phyloP scores from a whole-genome alignment of 2,329 filamentous ascomycete genomes.

The Coniochaeta prunicola region DNA sequence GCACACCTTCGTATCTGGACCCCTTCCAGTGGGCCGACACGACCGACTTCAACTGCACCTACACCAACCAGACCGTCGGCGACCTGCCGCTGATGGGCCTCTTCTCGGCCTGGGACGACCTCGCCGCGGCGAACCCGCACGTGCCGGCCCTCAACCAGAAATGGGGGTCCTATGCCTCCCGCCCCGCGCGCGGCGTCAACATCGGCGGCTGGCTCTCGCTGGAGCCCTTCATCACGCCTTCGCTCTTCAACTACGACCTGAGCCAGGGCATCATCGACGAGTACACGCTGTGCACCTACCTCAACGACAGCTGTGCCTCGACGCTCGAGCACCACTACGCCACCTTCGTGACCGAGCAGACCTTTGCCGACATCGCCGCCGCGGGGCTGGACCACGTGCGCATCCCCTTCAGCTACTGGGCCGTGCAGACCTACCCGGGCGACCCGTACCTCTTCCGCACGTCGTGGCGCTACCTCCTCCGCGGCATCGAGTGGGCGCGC shows the following conservation, averaged over 20 bases:
- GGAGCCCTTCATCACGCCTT: constrained; percentile 93
- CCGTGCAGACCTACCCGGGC: constrained; percentile 72
- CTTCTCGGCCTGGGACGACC: constrained; percentile 80
- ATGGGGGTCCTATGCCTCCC: constrained; percentile 71
- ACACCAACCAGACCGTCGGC: constrained; percentile 77
- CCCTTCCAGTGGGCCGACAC: constrained; percentile 91
- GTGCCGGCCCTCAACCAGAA: constrained; percentile 69
- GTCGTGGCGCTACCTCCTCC: constrained; percentile 87
- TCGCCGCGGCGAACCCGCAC: constrained; percentile 65
- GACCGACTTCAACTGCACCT: constrained; percentile 87
- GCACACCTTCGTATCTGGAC: constrained; percentile 71
- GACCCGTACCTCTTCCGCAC: constrained; percentile 85
- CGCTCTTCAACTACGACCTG: constrained; percentile 67
- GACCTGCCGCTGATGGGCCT: constrained; percentile 88
- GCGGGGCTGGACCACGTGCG: constrained; percentile 96
- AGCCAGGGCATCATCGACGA: constrained; percentile 72
- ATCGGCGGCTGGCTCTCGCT: constrained; percentile 89
- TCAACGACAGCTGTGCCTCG: constrained; percentile 59
- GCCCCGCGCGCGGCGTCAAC: constrained; percentile 83
- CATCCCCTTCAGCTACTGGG: constrained; percentile 95
- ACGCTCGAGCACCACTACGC: constrained; percentile 89
- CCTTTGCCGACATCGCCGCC: constrained; percentile 74
- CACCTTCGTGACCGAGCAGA: constrained; percentile 75
- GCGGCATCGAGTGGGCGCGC: constrained; percentile 87
- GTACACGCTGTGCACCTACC: constrained; percentile 65